Conservation (phyloP, 495 filamentous ascomycete species). For the Achaetomiella virescens region DNA sequence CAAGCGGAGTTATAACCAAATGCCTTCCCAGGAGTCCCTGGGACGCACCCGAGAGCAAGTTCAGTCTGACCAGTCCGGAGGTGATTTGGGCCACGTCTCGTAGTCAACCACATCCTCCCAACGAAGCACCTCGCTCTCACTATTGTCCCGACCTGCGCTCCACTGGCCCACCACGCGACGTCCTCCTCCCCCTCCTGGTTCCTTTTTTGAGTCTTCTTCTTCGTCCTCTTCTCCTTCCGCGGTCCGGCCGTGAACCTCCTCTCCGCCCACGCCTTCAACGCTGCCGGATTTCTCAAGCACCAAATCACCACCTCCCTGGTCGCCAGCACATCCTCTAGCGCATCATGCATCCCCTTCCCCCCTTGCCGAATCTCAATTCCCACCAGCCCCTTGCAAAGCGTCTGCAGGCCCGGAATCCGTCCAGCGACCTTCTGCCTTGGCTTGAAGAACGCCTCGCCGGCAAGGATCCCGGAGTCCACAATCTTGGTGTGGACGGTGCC, state of each 20-base stretch:
- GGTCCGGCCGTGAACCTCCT: neutral
- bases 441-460: neutral
- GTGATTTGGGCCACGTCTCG: neutral
- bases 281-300: neutral
- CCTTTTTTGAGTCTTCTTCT: no score
- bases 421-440: neutral
- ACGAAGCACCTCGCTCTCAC: neutral
- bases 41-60: no score
- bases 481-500: neutral
- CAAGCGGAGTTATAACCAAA: no score
- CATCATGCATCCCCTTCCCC: neutral
- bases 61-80: conserved; percentile 3
- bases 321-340: conserved; percentile 1
- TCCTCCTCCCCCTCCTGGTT: neutral
- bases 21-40: no score
- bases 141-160: neutral
- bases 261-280: neutral
- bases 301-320: conserved; percentile 3
- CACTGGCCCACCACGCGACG: neutral
- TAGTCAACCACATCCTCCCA: conserved; percentile 5
- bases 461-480: neutral
- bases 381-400: neutral
- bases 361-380: neutral
- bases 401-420: no score
- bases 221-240: neutral